Evolutionary conservation across 2,329 filamentous ascomycete species (phyloP).

Genomic region (Venturia effusa): DNA sequence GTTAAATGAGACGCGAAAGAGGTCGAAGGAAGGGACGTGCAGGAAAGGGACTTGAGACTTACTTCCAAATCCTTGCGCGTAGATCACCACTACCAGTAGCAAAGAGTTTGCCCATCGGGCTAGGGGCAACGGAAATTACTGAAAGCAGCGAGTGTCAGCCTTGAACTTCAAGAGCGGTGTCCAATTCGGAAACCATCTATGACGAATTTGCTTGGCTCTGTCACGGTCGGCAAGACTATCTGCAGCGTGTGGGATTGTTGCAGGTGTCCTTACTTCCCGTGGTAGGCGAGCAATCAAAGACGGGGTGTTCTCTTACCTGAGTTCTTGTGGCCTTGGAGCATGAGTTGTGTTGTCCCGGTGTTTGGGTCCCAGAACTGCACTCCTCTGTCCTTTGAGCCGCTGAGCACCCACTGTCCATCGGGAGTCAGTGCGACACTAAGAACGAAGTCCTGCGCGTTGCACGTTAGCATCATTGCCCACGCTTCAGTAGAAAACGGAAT

Average conservation of each 20-base stretch:
- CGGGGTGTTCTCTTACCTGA: constrained; percentile 46
- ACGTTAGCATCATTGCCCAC: background rate
- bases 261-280: background rate
- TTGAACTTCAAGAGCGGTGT: background rate
- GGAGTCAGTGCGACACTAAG: constrained; percentile 91
- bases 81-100: constrained; percentile 96
- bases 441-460: constrained; percentile 67
- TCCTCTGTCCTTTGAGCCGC: constrained; percentile 90
- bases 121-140: constrained; percentile 95
- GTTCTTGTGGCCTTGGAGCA: constrained; percentile 98
- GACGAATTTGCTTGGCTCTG: constrained; percentile 9
- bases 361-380: constrained; percentile 98
- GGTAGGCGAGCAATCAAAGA: background rate
- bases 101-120: constrained; percentile 77
- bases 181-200: background rate
- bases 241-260: background rate
- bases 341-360: constrained; percentile 88
- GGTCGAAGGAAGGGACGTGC: background rate
- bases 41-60: constrained; percentile 23
- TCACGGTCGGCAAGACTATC: constrained; percentile 13
- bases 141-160: constrained; percentile 12
- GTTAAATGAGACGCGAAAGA: background rate
- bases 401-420: constrained; percentile 91
- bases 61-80: constrained; percentile 96
- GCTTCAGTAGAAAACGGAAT: background rate